These are phyloP conservation scores for Diaporthe batatas DNA, from an alignment of 2,329 filamentous ascomycete species.

Conservation along the genomic window DNA sequence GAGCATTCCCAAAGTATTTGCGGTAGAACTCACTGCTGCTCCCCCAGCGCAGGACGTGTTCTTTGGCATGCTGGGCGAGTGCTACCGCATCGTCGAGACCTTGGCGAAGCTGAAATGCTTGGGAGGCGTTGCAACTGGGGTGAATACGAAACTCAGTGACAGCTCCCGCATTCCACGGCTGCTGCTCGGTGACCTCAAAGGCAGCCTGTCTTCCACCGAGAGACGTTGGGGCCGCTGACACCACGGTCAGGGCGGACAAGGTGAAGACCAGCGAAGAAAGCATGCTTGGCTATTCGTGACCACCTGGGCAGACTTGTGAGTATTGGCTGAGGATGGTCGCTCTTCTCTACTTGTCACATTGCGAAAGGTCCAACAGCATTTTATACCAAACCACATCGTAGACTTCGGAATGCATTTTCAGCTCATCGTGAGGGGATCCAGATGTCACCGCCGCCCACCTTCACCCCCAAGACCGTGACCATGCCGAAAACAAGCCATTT, in stretches of 20 bases:
- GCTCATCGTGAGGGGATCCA: constrained; percentile 22
- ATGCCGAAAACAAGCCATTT: constrained; percentile 10
- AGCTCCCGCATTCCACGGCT: constrained; percentile 31
- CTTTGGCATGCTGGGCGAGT: constrained; percentile 71
- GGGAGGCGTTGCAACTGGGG: constrained; percentile 74
- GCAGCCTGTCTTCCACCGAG: constrained; percentile 16
- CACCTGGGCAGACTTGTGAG: not conserved
- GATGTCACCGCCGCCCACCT: not conserved
- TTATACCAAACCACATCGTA: not conserved
- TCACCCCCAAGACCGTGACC: constrained; percentile 26
- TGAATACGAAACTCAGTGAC: constrained; percentile 65
- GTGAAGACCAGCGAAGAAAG: constrained; percentile 5
- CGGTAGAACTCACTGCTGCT: constrained; percentile 69
- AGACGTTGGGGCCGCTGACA: constrained; percentile 17
- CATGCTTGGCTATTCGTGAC: not conserved
- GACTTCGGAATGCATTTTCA: not conserved
- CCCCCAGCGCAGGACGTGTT: constrained; percentile 71
- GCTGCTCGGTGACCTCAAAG: constrained; percentile 27
- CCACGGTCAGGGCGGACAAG: constrained; percentile 6
- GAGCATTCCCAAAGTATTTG: constrained; percentile 75
- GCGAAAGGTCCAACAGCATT: not conserved
- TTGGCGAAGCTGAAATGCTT: constrained; percentile 66
- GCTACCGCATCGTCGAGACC: constrained; percentile 70
- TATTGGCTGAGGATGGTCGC: not conserved
- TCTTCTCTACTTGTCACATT: not conserved